Evolutionary conservation across 352 stramenopile genomes (phyloP), one percentile per base, ranked within the genome.

Genomic region (Phytophthora pseudosyringae): DNA sequence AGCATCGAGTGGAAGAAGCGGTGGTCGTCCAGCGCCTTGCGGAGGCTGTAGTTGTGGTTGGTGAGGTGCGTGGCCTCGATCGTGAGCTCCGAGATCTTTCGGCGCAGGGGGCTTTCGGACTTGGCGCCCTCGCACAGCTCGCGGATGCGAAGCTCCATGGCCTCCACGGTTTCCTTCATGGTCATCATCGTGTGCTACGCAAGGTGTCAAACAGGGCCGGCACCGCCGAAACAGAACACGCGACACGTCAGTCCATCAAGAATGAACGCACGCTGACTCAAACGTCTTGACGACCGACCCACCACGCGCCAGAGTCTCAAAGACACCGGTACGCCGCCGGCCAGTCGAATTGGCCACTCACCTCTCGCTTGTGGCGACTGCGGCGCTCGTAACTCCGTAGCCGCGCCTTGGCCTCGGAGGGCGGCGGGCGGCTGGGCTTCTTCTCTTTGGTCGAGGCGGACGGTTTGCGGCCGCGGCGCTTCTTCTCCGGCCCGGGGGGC

Each of bases 1-100:
- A 85, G 43, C 78, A 85, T 87, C 16, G 71, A 81, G 61, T 87
- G 78, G 59, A 87, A 87, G 55, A 87, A 87, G 31, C 50, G 54
- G 58, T 87, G 78, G 46, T 83, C 73, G 46, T 87, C 76, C 25
- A 87, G 69, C 3, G 71, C 71, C 35, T 76, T 75, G 16, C 71
- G 62, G n/a, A 87, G 64, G 28, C 70, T 63, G 56, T 77, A 83
- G 63, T 87, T 87, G 59, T 83, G 69, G 61, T 85, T 73, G 35
- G 71, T 74, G 15, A 87, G 76, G 40, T 61, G 54, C 29, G 73
- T 76, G 15, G 73, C 70, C 49, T 87, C 76, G 51, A 83, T 60
- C 6, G 70, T 67, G 16, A 85, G 56, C 18, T 80, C 64, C 39
- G 60, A 60, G 40, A 86, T 67, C 31, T 67, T 62, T 53, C 76